These are phyloP conservation scores for Gastrodia elata DNA, from an alignment of 106 monocot species.

Conservation along the genomic window DNA sequence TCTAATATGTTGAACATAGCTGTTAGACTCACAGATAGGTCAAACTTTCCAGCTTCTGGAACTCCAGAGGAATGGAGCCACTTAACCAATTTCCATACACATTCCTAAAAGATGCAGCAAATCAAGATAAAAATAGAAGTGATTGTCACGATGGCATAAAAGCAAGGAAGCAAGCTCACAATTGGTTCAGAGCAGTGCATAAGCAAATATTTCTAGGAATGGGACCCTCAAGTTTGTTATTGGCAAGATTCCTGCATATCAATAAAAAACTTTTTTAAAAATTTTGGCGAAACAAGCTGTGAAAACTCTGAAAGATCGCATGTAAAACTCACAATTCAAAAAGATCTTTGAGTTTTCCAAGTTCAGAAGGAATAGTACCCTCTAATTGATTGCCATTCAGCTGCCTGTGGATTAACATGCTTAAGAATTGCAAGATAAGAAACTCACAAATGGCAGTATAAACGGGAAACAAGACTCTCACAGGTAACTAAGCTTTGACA, in stretches of 20 bases:
- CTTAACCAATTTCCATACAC: constrained; percentile 74
- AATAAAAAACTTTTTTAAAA: neutral
- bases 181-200: constrained; percentile 78
- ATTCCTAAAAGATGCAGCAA: constrained; percentile 35
- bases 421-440: neutral
- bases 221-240: constrained; percentile 80
- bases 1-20: neutral
- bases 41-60: constrained; percentile 77
- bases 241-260: constrained; percentile 70
- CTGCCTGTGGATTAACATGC: constrained; percentile 33
- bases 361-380: constrained; percentile 73
- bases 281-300: neutral
- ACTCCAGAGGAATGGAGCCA: constrained; percentile 76
- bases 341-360: constrained; percentile 80
- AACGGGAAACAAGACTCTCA: constrained; percentile 20
- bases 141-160: neutral
- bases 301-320: neutral
- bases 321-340: constrained; percentile 70
- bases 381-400: constrained; percentile 74
- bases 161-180: constrained; percentile 41
- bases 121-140: neutral
- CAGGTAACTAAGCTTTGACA: constrained; percentile 97
- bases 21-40: constrained; percentile 73
- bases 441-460: neutral
- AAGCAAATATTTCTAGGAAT: constrained; percentile 80